Evolutionary conservation across 2,329 filamentous ascomycete genomes (phyloP), one percentile per base, ranked within the genome.

Genomic region (Fusarium duplospermum): DNA sequence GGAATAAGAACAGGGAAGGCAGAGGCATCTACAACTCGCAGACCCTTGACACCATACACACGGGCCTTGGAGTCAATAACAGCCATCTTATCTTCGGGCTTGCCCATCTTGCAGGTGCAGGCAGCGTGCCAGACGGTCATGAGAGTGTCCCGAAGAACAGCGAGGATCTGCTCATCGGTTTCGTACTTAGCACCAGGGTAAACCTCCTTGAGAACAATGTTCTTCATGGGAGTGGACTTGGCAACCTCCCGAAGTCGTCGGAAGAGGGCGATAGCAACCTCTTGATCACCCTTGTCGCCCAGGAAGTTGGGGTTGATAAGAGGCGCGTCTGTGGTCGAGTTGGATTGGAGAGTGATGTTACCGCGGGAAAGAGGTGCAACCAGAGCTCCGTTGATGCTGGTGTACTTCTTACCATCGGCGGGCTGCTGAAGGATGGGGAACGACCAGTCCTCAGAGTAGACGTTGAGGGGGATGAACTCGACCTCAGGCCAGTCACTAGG

Each of bases 291-390:
- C 10, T 82, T 81, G 11, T 83, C 80, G 2, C 78, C 79, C 2
- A 89, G 78, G 81, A 83, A 89, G 70, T 85, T 85, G 2, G 85
- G 84, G 69, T 87, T 81, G 67, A 88, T 84, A 14, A 84, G 73
- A 0, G 87, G 87, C 11, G 77, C 74, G 22, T 83, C 81, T 0
- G 74, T 69, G 0, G 79, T 82, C 16, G 82, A 78, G n/a, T 76
- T 61, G 0, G 82, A 83, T 0, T 62, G 59, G n/a, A 88, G 81
- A 0, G 82, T 84, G 2, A 88, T 77, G 54, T 79, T 86, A 6
- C 87, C 87, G 0, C 84, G 82, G 0, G 85, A 87, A 0, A 82
- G 67, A 4, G 85, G 83, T 0, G 85, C 81, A 2, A 84, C 79
- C 0, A 88, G 76, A 83, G 62, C 65, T 0, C 81, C 81, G 31